A percentile compares a stretch with the other conserved stretches of the same genome.
phyloP scores from a whole-genome alignment of 257 asterid species.

The Nicotiana noctiflora region DNA sequence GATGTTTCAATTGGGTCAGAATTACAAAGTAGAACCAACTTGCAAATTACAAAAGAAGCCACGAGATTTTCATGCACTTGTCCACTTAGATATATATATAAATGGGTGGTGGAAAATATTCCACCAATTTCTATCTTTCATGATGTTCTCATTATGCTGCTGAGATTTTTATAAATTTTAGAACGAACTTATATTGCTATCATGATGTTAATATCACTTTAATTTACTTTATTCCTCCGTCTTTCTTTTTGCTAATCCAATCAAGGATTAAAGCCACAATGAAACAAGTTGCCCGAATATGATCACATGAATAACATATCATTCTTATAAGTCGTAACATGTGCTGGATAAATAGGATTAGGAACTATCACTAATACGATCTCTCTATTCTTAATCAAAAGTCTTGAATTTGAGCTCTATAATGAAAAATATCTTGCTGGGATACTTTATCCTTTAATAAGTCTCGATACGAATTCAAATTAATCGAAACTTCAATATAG shows the following conservation, averaged over 20 bases:
- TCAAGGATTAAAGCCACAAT: not conserved
- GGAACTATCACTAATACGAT: too few species aligned
- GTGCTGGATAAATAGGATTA: not conserved
- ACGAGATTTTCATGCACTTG: conserved; percentile 2
- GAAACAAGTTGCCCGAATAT: not conserved
- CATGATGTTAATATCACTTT: not conserved
- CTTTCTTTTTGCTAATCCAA: not conserved
- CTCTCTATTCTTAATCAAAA: too few species aligned
- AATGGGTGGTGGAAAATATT: not conserved
- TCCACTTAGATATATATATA: not conserved
- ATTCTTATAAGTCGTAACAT: not conserved
- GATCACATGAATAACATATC: not conserved
- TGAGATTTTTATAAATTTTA: not conserved
- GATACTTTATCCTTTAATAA: too few species aligned
- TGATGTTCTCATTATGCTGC: not conserved
- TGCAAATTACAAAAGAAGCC: not conserved
- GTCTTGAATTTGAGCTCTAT: too few species aligned
- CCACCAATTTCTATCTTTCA: not conserved
- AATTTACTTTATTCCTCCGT: not conserved
- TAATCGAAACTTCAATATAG: too few species aligned
- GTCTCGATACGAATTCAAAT: too few species aligned
- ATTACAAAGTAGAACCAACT: not conserved
- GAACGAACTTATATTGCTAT: not conserved
- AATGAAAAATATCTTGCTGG: too few species aligned
- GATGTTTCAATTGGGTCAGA: not conserved